Percentiles rank a stretch among this genome's conserved stretches.
Evolutionary conservation across 176 grass and related monocot species (phyloP).

Genomic region (Zea luxurians): DNA sequence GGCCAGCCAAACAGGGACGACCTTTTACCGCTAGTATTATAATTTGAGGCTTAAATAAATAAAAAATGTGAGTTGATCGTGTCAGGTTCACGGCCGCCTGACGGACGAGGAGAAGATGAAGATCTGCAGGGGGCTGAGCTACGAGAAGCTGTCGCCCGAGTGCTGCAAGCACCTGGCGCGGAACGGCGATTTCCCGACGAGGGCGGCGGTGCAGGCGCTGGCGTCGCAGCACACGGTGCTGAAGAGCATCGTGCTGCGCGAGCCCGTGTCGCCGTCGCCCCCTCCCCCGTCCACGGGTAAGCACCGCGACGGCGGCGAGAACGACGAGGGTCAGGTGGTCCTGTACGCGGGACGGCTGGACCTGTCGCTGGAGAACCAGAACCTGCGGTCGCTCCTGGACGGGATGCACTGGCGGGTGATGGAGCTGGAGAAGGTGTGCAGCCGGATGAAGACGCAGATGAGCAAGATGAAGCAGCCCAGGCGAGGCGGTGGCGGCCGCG

Average conservation of each 20-base stretch:
- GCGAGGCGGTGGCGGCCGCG: conserved; percentile 20
- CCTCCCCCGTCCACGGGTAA: conserved; percentile 18
- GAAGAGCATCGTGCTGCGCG: conserved; percentile 60
- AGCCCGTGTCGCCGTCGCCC: conserved; percentile 8
- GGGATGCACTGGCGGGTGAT: conserved; percentile 89
- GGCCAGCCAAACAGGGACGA: not conserved
- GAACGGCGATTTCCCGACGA: conserved; percentile 73
- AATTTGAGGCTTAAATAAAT: not conserved
- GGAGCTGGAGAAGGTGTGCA: conserved; percentile 86
- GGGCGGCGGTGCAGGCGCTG: conserved; percentile 80
- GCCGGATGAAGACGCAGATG: conserved; percentile 87
- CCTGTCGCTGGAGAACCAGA: conserved; percentile 73
- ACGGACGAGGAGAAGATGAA: conserved; percentile 87
- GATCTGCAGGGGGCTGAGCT: conserved; percentile 76
- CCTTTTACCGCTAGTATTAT: not conserved
- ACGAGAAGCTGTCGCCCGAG: conserved; percentile 92
- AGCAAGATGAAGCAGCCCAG: conserved; percentile 63
- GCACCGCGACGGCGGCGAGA: not conserved
- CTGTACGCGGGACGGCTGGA: conserved; percentile 77
- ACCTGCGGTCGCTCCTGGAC: conserved; percentile 73
- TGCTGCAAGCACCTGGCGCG: conserved; percentile 83
- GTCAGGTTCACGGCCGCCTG: conserved; percentile 64
- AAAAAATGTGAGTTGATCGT: not conserved
- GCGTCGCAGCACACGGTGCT: conserved; percentile 81
- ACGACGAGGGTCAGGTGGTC: conserved; percentile 56